Evolutionary conservation across 345 rosid species (phyloP), one percentile per base, ranked within the genome.

Genomic region (Gossypium stocksii): DNA sequence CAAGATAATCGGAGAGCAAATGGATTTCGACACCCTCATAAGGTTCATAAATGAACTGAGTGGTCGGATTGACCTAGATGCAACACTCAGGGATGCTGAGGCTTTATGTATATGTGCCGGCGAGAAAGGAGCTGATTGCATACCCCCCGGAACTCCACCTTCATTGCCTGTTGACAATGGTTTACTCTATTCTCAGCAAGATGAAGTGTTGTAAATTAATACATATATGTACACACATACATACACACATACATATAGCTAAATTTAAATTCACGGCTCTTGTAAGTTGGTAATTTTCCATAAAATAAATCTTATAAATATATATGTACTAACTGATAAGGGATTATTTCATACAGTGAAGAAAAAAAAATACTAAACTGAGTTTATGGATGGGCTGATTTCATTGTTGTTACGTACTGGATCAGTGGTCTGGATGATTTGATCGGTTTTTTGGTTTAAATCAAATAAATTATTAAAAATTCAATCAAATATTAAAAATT

Each of bases 71-170:
- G 92, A 96, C 71, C 89, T 91, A 9, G 90, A 93, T 66, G 75
- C 89, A 15, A 75, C 85, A 73, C 79, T 89, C 53, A 93, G 93
- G 87, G 99, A 93, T 58, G 97, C 98, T 0, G 99, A 96, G 86
- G 99, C 93, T 58, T 81, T 95, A 77, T 96, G 98, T 83, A 85
- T 93, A 58, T 88, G 89, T 83, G 97, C 98, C 5, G 99, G 98
- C 20, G 99, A 96, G 78, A 85, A 87, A 43, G 99, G 99, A 60
- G 90, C 95, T 43, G 98, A 98, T 62, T 77, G 81, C 86, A 90
- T 91, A 71, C 99, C 98, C 17, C 98, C 97, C 3, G 98, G 97
- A 69, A 91, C 97, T 19, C 97, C 97, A 9, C 97, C 98, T 63
- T 90, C 97, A 0, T 75, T 96, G 84, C 95, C 98, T 7, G 73